Evolutionary conservation across 1,284 basidiomycete species (phyloP), one percentile per base, ranked within the genome.

Genomic region (Peniophora sp.): DNA sequence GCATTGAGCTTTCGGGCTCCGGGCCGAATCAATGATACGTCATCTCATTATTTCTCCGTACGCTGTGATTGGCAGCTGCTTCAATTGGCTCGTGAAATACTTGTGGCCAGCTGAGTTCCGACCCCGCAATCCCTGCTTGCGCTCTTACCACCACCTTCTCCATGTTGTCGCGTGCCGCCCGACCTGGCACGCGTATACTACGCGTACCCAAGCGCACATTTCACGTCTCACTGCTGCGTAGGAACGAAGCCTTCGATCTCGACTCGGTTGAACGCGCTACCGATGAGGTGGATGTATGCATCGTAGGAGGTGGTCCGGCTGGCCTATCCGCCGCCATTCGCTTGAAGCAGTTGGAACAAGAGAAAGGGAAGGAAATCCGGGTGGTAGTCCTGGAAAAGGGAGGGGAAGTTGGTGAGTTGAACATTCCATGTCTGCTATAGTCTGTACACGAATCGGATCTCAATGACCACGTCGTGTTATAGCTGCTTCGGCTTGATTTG

Each of bases 361-460:
- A 93, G 64, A 80, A 76, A 47, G 85, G 83, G 1, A 81, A 82
- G 54, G 88, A 94, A 55, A 76, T 97, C 27, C 78, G 96, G 24
- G 94, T 99, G 12, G 90, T 99, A 39, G 87, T 99, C 0, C 76
- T 99, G 11, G 97, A 99, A 72, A 99, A 99, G 70, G 94, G 93
- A 12, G 75, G 79, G 15, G 96, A 98, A 79, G 81, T 94, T 46
- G 92, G 92, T 89, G 51, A 64, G 85, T 80, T n/a, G 27, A 39
- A 23, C 11, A n/a, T n/a, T n/a, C n/a, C n/a, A 42, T 35, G 8
- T 10, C 34, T 36, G 10, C 34, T 36, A 36, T 36, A 36, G 10
- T 36, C 34, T n/a, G 34, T n/a, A 10, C 10, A 36, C 10, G 34
- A 10, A 10, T 10, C 34, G 34, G 34, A 10, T 10, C 34, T 36